A percentile compares a stretch with the other conserved stretches of the same genome.
Conservation (phyloP, 768 basidiomycete genomes). For the Boletus vinaceobasis region DNA sequence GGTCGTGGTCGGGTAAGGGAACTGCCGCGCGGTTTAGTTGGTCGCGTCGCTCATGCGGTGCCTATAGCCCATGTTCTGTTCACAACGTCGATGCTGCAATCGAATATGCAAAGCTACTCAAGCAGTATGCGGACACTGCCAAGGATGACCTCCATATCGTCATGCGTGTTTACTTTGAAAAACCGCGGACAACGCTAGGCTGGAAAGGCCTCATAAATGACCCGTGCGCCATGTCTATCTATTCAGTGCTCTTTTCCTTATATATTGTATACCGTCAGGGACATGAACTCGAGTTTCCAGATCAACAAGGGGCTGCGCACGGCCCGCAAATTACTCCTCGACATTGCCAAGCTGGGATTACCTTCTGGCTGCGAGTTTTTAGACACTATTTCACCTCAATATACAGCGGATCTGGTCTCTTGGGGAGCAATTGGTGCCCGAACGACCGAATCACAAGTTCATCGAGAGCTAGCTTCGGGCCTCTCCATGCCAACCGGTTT, state of each 20-base stretch:
- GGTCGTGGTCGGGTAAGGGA: constrained; percentile 80
- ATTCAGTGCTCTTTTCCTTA: neutral
- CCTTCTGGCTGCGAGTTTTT: constrained; percentile 98
- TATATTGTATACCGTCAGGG: constrained; percentile 24
- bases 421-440: constrained; percentile 97
- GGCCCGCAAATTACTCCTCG: constrained; percentile 82
- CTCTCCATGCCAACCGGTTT: constrained; percentile 97
- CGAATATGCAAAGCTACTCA: constrained; percentile 81
- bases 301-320: constrained; percentile 95
- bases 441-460: constrained; percentile 91
- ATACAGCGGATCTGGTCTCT: constrained; percentile 87
- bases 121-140: constrained; percentile 73
- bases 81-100: constrained; percentile 84
- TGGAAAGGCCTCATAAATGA: constrained; percentile 99
- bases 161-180: constrained; percentile 99
- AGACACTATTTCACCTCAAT: constrained; percentile 75
- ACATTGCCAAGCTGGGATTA: constrained; percentile 85
- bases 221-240: constrained; percentile 41
- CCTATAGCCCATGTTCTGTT: constrained; percentile 83
- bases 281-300: constrained; percentile 88
- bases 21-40: neutral
- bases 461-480: constrained; percentile 82
- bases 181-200: constrained; percentile 92
- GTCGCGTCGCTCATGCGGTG: constrained; percentile 4
- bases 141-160: constrained; percentile 88